Evolutionary conservation across 2,329 filamentous ascomycete species (phyloP).

Genomic region (Diplocarpon mali): DNA sequence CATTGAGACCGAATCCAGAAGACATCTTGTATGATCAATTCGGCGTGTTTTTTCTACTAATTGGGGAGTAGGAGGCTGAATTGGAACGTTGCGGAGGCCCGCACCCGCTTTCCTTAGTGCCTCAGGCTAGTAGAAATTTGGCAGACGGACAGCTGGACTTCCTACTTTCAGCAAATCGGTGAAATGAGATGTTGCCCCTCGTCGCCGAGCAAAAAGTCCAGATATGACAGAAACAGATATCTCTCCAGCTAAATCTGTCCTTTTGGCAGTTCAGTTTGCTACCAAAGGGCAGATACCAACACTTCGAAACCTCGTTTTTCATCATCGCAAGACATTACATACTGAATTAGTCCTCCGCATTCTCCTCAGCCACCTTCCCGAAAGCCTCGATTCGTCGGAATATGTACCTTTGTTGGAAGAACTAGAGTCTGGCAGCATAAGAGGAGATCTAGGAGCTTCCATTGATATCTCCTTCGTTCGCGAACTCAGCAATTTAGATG

Average conservation of each 20-base stretch:
- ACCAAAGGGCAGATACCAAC: conserved; percentile 52
- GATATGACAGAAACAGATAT: conserved; percentile 32
- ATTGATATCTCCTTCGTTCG: conserved; percentile 47
- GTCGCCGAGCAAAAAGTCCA: conserved; percentile 3
- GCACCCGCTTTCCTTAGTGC: conserved; percentile 11
- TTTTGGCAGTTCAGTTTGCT: conserved; percentile 62
- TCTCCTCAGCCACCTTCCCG: conserved; percentile 66
- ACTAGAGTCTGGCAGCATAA: conserved; percentile 29
- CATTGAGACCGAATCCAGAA: conserved; percentile 72
- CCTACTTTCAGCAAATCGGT: too few species aligned
- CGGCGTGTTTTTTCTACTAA: conserved; percentile 3
- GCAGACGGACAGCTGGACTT: neutral
- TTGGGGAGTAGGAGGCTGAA: conserved; percentile 14
- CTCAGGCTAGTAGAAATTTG: conserved; percentile 1
- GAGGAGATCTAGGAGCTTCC: conserved; percentile 29
- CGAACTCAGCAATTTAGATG: conserved; percentile 49
- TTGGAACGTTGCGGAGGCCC: conserved; percentile 7
- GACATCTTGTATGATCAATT: conserved; percentile 44
- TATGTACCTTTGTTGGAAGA: conserved; percentile 53
- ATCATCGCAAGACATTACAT: conserved; percentile 45
- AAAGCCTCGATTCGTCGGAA: conserved; percentile 49
- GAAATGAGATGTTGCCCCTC: too few species aligned
- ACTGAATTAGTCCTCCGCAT: conserved; percentile 59
- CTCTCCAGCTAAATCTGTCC: conserved; percentile 56
- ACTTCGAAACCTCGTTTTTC: conserved; percentile 47